These are phyloP conservation scores for Eucalyptus curtisii DNA, from an alignment of 345 rosid genomes.

Conservation along the genomic window DNA sequence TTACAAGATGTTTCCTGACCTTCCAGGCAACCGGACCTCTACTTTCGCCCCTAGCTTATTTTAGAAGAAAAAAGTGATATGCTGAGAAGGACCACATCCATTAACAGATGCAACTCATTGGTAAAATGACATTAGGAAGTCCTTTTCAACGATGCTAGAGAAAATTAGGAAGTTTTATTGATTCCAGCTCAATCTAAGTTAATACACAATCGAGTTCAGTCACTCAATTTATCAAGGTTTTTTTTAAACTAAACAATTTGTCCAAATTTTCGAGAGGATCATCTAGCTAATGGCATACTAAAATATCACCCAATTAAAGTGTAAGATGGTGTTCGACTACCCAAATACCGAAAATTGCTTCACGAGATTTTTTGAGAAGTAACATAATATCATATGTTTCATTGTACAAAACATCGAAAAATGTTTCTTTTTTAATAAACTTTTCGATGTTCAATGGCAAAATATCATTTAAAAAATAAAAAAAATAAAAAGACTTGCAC, in stretches of 20 bases:
- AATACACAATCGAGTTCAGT: not conserved
- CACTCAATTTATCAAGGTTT: not conserved
- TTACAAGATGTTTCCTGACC: not conserved
- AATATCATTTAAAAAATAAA: not conserved
- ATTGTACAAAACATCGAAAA: not conserved
- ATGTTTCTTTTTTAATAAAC: not conserved
- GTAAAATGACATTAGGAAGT: not conserved
- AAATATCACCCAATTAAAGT: not conserved
- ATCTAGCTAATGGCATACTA: not conserved
- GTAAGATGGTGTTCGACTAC: rapidly evolving
- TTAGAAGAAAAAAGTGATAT: not conserved
- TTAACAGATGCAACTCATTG: not conserved
- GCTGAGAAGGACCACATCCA: too few species aligned
- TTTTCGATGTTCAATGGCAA: rapidly evolving
- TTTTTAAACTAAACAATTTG: not conserved
- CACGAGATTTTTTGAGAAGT: too few species aligned
- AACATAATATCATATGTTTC: not conserved
- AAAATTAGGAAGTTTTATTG: not conserved
- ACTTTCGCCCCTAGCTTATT: not conserved
- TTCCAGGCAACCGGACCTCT: not conserved
- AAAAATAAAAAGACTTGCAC: too few species aligned
- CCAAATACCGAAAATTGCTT: not conserved
- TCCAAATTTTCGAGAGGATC: not conserved
- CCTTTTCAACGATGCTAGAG: not conserved
- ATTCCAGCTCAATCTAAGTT: not conserved